Base-by-base conservation (phyloP, 371 early-diverging fungal genomes). In the Mortierella polycephala region DNA sequence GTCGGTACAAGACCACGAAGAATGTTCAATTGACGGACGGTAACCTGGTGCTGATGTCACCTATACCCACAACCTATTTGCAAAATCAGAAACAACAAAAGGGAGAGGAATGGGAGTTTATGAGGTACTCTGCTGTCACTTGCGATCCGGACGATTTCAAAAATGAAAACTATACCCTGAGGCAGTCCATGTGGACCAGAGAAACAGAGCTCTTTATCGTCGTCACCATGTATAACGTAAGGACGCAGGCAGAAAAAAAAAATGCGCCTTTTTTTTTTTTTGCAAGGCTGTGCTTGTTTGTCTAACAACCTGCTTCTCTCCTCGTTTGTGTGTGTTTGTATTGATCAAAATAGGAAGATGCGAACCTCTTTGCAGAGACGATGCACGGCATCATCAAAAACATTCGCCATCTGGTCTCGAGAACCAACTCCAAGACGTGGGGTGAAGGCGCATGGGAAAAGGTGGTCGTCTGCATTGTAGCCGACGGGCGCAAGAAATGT, bases 381-480 rank as follows among this genome's bases (percentile, higher is more conserved):
- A 90, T 94, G 91, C 84, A 87, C 54, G 90, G 90, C 16, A 85
- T 94, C n/a, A 88, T 91, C 85, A 93, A 91, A 62, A 95, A 95
- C 74, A 90, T 94, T 64, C 85, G 89, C 1, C 88, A 93, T 69
- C 80, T 95, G 20, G 94, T 94, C 67, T 83, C 85, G 0, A 88
- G 91, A 57, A 81, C 83, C 49, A 79, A 87, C 20, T 87, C 89
- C 1, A 68, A 74, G n/a, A 82, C 85, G 20, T 94, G 94, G 94
- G 92, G 90, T 10, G 82, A 87, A 0, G 89, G 91, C 16, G 91
- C 92, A 0, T 96, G 96, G 96, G 87, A 93, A 67, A 94, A 94
- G 70, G 86, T 94, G 10, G 93, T 94, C 7, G 92, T 95, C 1
- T 93, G 93, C 68, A 84, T 95, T 57, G 93, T 95, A 0, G 87